Evolutionary conservation across 2,329 filamentous ascomycete genomes (phyloP), one percentile per base, ranked within the genome.

Genomic region (Simplicillium aogashimaense): DNA sequence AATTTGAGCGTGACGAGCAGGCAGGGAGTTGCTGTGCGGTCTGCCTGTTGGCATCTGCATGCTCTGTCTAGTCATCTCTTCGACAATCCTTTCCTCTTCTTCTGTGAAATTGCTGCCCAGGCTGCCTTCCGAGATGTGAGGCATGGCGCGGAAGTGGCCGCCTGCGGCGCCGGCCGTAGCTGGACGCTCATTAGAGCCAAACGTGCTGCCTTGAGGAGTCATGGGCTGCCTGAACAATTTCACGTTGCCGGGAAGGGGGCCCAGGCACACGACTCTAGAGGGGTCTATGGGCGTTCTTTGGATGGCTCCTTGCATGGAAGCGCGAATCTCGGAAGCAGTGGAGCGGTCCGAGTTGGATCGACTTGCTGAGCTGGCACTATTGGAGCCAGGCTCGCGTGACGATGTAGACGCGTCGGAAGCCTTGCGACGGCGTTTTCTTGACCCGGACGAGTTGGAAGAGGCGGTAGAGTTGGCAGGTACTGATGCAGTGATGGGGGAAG

Each of bases 21-120:
- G 32, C 7, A 37, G 37, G 4, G 18, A 39, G n/a, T 29, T 18
- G 31, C 28, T 20, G 31, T 36, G 29, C 36, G 40, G 17, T 34
- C 29, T 37, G 34, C 25, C 29, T 16, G 12, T 29, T 11, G 28
- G 43, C 15, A 28, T 33, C 15, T 47, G 29, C 13, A 49, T 51
- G 7, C 46, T 44, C 16, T 56, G 53, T 10, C 50, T 46, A 9
- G 51, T 48, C 32, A 57, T 41, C 39, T 56, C 55, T 30, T 53
- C 52, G 28, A 49, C 51, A 11, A 56, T 48, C 7, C 55, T 53
- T 43, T 70, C 67, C 45, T 78, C 70, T 17, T 76, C 68, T 9
- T 73, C 65, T 0, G 74, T 78, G 47, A 66, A 78, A 42, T 77
- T 74, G 51, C 74, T 77, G 15, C 73, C 72, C 7, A 77, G 52